Conservation (phyloP, 2,329 filamentous ascomycete genomes). For the Aspergillus sp. region DNA sequence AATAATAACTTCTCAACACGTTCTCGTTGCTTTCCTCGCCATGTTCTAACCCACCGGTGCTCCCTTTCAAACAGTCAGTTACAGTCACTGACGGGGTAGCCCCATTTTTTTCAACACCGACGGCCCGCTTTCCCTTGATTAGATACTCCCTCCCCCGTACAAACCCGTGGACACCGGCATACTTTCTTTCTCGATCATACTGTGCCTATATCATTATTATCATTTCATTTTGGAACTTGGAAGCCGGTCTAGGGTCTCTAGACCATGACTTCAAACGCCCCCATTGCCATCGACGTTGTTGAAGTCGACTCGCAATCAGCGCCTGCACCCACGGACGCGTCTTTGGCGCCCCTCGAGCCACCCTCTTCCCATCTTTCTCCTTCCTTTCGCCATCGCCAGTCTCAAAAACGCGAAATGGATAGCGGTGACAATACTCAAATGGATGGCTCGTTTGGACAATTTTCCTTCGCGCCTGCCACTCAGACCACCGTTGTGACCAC, state of each 20-base stretch:
- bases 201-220: background rate
- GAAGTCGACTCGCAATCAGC: conserved; percentile 6
- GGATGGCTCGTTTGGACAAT: conserved; percentile 47
- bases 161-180: conserved; percentile 6
- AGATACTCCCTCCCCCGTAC: conserved; percentile 7
- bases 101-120: conserved; percentile 5
- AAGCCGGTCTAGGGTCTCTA: conserved; percentile 1
- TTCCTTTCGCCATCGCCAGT: conserved; percentile 6
- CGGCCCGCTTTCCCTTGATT: conserved; percentile 8
- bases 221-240: background rate
- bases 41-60: conserved; percentile 14
- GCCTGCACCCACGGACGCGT: conserved; percentile 12
- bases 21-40: conserved; percentile 4
- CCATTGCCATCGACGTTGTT: conserved; percentile 4
- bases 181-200: conserved; percentile 9
- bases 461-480: conserved; percentile 57
- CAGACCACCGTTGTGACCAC: conserved; percentile 71
- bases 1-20: background rate
- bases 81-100: conserved; percentile 16
- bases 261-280: conserved; percentile 11
- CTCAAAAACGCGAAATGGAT: conserved; percentile 22
- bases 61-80: conserved; percentile 14
- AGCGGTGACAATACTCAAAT: conserved; percentile 15
- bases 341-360: conserved; percentile 2
- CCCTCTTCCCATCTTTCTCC: conserved; percentile 9